Evolutionary conservation across 2,329 filamentous ascomycete genomes (phyloP).

Genomic region (Beauveria scarabaeidicola): DNA sequence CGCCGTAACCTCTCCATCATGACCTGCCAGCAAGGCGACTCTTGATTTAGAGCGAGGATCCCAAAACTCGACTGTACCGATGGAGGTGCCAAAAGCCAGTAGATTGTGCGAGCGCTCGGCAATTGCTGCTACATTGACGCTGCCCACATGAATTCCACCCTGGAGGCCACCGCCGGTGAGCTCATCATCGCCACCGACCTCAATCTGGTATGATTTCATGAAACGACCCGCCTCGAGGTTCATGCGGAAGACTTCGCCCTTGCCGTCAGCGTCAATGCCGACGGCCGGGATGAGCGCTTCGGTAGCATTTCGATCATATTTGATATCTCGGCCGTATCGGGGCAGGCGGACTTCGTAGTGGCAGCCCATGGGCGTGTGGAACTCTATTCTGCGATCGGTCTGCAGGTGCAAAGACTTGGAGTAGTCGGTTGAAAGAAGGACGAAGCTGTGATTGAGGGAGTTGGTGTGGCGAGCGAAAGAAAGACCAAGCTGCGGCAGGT

Average conservation of each 20-base stretch:
- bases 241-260: constrained; percentile 85
- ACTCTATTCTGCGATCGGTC: constrained; percentile 81
- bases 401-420: constrained; percentile 92
- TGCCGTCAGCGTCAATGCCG: constrained; percentile 74
- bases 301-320: constrained; percentile 73
- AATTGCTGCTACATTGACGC: constrained; percentile 79
- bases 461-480: constrained; percentile 90
- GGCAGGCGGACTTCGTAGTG: constrained; percentile 88
- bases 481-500: constrained; percentile 85
- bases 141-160: constrained; percentile 75
- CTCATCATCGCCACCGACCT: constrained; percentile 78
- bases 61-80: constrained; percentile 97
- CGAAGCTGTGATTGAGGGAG: constrained; percentile 83
- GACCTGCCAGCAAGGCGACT: constrained; percentile 64
- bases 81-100: constrained; percentile 83
- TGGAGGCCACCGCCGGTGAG: constrained; percentile 67
- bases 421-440: constrained; percentile 82
- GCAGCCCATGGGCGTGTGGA: constrained; percentile 81
- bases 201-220: constrained; percentile 87
- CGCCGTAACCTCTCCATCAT: constrained; percentile 71
- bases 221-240: constrained; percentile 89
- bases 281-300: constrained; percentile 84
- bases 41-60: constrained; percentile 77
- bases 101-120: constrained; percentile 87
- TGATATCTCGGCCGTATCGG: constrained; percentile 81